Percentiles rank a stretch among this genome's conserved stretches.
These are phyloP conservation scores for Pichia sp. DNA, from an alignment of 1,139 yeast species.

Conservation along the genomic window DNA sequence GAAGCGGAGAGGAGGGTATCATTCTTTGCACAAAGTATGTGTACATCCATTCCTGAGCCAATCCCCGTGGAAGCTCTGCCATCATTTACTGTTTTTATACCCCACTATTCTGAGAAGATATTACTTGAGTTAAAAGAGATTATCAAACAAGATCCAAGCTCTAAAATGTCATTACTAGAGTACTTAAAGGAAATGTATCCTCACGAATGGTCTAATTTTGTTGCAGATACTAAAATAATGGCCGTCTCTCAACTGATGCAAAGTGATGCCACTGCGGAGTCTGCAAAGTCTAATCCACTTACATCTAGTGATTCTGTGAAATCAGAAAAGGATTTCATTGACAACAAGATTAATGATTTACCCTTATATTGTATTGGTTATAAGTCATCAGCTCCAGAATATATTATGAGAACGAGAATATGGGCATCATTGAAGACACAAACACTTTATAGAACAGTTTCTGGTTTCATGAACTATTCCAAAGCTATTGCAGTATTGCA, in stretches of 20 bases:
- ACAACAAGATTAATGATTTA: conserved; percentile 43
- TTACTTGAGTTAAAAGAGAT: conserved; percentile 58
- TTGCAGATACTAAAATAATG: conserved; percentile 31
- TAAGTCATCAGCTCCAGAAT: conserved; percentile 99
- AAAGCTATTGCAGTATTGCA: conserved; percentile 61
- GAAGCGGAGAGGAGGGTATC: conserved; percentile 80
- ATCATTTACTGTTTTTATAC: conserved; percentile 72
- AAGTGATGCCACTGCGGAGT: neutral
- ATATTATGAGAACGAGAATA: conserved; percentile 94
- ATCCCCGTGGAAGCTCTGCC: conserved; percentile 71
- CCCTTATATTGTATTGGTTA: conserved; percentile 84
- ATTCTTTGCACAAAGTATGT: conserved; percentile 80
- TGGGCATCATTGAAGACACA: conserved; percentile 99
- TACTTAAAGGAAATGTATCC: conserved; percentile 65
- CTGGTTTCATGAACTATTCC: conserved; percentile 87
- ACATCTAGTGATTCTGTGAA: conserved; percentile 1
- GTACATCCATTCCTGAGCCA: conserved; percentile 73
- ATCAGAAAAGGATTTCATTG: conserved; percentile 25
- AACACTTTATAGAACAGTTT: conserved; percentile 95
- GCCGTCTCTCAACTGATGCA: conserved; percentile 12
- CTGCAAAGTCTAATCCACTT: neutral
- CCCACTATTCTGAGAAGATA: conserved; percentile 78
- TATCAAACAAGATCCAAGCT: conserved; percentile 50
- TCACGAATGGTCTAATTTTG: conserved; percentile 72
- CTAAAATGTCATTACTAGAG: conserved; percentile 64